Percentiles rank a stretch among this genome's conserved stretches.
These are phyloP conservation scores for Phyllosticta paracitricarpa DNA, from an alignment of 2,329 filamentous ascomycete species.

Conservation along the genomic window DNA sequence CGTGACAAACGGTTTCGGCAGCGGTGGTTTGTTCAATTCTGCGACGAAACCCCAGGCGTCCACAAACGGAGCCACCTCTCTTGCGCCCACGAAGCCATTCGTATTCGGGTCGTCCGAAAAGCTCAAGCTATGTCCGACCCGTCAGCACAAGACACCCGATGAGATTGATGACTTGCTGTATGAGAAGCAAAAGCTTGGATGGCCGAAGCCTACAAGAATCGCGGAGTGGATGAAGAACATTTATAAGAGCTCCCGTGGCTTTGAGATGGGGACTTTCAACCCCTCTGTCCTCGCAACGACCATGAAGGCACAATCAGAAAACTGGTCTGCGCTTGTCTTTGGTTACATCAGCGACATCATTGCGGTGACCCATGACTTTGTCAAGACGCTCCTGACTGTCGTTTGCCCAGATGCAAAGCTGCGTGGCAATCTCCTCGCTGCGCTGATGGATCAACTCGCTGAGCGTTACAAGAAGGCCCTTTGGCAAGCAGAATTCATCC, in stretches of 20 bases:
- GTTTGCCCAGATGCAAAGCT: conserved; percentile 38
- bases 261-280: conserved; percentile 44
- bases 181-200: neutral
- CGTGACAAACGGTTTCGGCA: no score
- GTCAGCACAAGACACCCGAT: neutral
- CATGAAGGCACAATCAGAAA: conserved; percentile 45
- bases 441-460: conserved; percentile 38
- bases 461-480: conserved; percentile 39
- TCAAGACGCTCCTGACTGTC: conserved; percentile 31
- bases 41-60: no score
- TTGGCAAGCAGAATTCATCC: conserved; percentile 40
- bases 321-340: conserved; percentile 41
- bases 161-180: neutral
- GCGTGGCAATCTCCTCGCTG: conserved; percentile 32
- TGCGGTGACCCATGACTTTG: conserved; percentile 43
- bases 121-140: neutral
- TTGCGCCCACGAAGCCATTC: no score
- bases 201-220: conserved; percentile 22
- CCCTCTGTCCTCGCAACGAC: conserved; percentile 31
- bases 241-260: conserved; percentile 40
- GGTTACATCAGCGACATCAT: conserved; percentile 45
- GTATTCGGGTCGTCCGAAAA: no score
- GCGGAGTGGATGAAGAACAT: conserved; percentile 35
- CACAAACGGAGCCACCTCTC: no score
- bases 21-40: neutral